Evolutionary conservation across 805 yeast genomes (phyloP), one percentile per base, ranked within the genome.

Genomic region (Metschnikowia orientalis): DNA sequence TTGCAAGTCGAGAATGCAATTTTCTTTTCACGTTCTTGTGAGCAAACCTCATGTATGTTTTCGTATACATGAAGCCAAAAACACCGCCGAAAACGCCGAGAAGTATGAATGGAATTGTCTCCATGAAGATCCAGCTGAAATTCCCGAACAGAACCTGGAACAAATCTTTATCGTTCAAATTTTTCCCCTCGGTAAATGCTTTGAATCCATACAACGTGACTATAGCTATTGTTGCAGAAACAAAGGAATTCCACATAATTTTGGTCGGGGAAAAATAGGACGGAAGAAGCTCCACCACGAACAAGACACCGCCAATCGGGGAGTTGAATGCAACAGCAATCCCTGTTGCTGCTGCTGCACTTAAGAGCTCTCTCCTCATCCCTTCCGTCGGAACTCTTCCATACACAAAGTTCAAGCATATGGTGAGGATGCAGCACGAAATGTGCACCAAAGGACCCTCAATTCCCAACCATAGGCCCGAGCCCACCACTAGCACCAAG

Each of bases 371-470:
- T 37, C 95, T 68, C 37, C 71, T 63, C 6, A 68, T 56, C 1
- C 84, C 86, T 48, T 79, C 86, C 40, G 73, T 74, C 1, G 49
- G 48, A 6, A 28, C 17, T 8, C 42, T 28, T n/a, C 48, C 52
- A 3, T 64, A 56, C 32, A 63, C 53, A 3, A 47, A 32, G 12
- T 54, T 47, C 28, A 73, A 53, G 6, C 71, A 26, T 8, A 39
- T 22, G 19, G 41, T 36, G 58, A 48, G 45, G 17, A 77, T 61
- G 42, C 84, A 76, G 44, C 84, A 75, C 0, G 90, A 71, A 4
- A 86, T 73, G 54, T 87, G 95, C 16, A 84, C 89, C 34, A 87
- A 54, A 1, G 95, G 95, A 2, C 95, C 95, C 48, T 86, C 95
- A 49, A 77, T 79, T 5, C 95, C 95, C 5, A 82, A 68, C 85